Evolutionary conservation across 495 filamentous ascomycete genomes (phyloP), one percentile per base, ranked within the genome.

Genomic region (Bacidia rubella): DNA sequence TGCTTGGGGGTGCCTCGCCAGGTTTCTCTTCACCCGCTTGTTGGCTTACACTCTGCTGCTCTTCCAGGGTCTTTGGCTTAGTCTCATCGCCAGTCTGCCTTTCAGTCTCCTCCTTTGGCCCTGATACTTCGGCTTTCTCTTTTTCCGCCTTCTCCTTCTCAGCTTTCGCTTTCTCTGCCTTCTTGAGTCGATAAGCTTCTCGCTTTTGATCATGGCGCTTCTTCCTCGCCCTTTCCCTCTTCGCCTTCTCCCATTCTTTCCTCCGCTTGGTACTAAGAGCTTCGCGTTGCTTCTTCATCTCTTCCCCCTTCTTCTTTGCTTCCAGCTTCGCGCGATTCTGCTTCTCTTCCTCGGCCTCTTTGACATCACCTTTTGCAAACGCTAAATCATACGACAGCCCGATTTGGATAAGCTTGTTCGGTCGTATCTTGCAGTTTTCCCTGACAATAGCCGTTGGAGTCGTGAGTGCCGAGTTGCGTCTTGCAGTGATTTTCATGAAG

Each of bases 311-410:
- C 38, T 70, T 69, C 49, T 65, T 65, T 47, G 69, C 57, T 29
- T 74, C 67, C 3, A 65, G 65, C 41, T 70, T 66, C 46, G 77
- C 65, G 10, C 65, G 67, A 19, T 55, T 60, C 24, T 65, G 58
- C 63, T 79, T 81, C 60, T 87, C 82, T 50, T 75, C 70, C n/a
- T 81, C 70, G 3, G 79, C 79, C 57, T 87, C 82, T 25, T 71
- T 64, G 21, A 82, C 70, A 20, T 81, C 74, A 17, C 82, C 84
- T 63, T 89, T 90, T 32, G 80, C 81, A 60, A 93, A 86, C 2
- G 89, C 87, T 10, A 90, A 66, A 60, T 95, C 90, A 53, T 94
- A 93, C 3, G 82, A 80, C 24, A 84, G 74, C 2, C 86, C 89
- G 20, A 90, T 80, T 52, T 85, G 81, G 2, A 89, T 76, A 1